Conservation (phyloP, 2,329 filamentous ascomycete genomes). For the Paecilomyces dactylethromorphus region DNA sequence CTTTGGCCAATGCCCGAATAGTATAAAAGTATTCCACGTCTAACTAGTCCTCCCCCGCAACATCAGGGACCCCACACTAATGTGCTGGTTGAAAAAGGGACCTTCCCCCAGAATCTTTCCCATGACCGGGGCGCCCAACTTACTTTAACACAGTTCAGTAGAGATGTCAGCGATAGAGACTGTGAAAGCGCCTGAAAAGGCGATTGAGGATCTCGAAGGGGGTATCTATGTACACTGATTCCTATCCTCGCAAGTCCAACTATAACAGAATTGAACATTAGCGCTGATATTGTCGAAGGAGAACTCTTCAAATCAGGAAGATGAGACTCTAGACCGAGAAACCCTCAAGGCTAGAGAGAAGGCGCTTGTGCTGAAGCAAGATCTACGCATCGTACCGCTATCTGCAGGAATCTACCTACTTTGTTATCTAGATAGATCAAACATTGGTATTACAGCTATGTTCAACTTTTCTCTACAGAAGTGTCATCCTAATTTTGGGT, state of each 20-base stretch:
- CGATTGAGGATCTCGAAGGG: not conserved
- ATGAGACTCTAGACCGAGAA: slow-evolving; percentile 4
- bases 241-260: not conserved
- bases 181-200: not conserved
- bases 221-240: not conserved
- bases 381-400: slow-evolving; percentile 57
- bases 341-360: slow-evolving; percentile 15
- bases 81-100: not conserved
- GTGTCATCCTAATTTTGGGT: slow-evolving; percentile 6
- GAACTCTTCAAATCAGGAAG: slow-evolving; percentile 1
- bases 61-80: not conserved
- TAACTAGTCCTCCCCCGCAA: not conserved
- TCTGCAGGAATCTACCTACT: slow-evolving; percentile 60
- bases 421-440: slow-evolving; percentile 61
- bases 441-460: slow-evolving; percentile 48
- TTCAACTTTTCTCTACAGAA: not conserved
- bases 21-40: not conserved
- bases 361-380: slow-evolving; percentile 51
- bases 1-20: not conserved
- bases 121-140: not conserved
- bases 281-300: not conserved
- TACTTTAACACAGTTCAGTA: not conserved
- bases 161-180: not conserved
- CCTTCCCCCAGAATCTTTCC: not conserved
- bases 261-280: not conserved